A percentile compares a stretch with the other conserved stretches of the same genome.
Evolutionary conservation across 1,139 yeast genomes (phyloP).

Genomic region (Meyerozyma carpophila): DNA sequence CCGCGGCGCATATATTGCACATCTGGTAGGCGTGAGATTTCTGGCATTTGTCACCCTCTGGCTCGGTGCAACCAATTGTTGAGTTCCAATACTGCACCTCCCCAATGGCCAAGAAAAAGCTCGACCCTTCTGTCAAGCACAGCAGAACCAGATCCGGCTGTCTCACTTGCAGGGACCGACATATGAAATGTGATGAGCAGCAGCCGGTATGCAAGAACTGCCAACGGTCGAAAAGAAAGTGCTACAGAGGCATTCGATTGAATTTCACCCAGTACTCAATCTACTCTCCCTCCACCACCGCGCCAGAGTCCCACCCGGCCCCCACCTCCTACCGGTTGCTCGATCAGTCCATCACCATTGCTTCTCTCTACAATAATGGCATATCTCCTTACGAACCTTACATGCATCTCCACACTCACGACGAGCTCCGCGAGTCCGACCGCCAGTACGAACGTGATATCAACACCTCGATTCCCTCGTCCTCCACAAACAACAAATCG

Average conservation of each 20-base stretch:
- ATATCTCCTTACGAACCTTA: slow-evolving; percentile 26
- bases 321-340: slow-evolving; percentile 17
- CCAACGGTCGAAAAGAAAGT: slow-evolving; percentile 35
- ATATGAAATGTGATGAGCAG: slow-evolving; percentile 46
- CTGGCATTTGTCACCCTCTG: too few species aligned
- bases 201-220: slow-evolving; percentile 43
- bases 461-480: slow-evolving; percentile 6
- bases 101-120: slow-evolving; percentile 3
- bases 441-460: slow-evolving; percentile 26
- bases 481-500: neutral
- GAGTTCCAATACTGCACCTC: too few species aligned
- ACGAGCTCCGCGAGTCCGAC: slow-evolving; percentile 30
- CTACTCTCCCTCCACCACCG: slow-evolving; percentile 23
- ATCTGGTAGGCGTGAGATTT: too few species aligned
- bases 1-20: too few species aligned
- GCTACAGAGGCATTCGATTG: slow-evolving; percentile 40
- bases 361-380: slow-evolving; percentile 34
- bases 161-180: slow-evolving; percentile 44
- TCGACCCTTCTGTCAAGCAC: slow-evolving; percentile 5
- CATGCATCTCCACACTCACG: slow-evolving; percentile 24
- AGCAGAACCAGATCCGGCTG: slow-evolving; percentile 42
- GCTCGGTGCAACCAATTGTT: too few species aligned
- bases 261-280: slow-evolving; percentile 40
- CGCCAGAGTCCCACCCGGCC: slow-evolving; percentile 2
- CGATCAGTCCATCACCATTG: slow-evolving; percentile 41